phyloP scores from a whole-genome alignment of 805 yeast species.

The Ogataea ramenticola region DNA sequence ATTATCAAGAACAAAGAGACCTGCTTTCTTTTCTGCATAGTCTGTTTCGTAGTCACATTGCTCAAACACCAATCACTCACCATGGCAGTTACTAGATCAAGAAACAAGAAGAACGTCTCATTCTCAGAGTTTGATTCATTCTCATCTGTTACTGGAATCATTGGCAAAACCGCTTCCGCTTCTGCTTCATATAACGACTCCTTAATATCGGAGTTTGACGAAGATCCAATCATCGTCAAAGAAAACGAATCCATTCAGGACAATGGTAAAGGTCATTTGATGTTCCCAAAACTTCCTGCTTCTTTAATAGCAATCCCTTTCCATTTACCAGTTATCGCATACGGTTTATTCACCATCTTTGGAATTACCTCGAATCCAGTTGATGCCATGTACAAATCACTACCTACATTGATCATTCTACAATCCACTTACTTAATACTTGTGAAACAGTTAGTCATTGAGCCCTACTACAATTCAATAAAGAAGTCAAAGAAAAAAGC shows the following conservation, averaged over 20 bases:
- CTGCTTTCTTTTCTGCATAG: no score
- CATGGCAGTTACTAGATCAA: conserved; percentile 6
- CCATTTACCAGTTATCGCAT: conserved; percentile 20
- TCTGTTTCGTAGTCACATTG: no score
- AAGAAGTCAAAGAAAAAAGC: conserved; percentile 16
- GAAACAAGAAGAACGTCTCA: conserved; percentile 23
- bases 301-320: conserved; percentile 21
- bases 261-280: conserved; percentile 14
- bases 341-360: conserved; percentile 25
- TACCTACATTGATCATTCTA: conserved; percentile 24
- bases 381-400: conserved; percentile 17
- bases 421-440: conserved; percentile 20
- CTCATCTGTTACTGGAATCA: background rate
- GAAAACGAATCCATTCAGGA: conserved; percentile 24
- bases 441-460: conserved; percentile 12
- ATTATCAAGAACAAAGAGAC: no score
- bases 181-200: background rate
- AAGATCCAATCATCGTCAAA: background rate
- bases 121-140: conserved; percentile 8
- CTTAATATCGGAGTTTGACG: background rate
- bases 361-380: conserved; percentile 23
- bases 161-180: background rate
- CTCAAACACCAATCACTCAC: background rate
- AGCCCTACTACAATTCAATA: conserved; percentile 24
- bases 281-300: conserved; percentile 15